Evolutionary conservation across 202 grass and related monocot species (phyloP).

Genomic region (Cymbopogon flexuosus): DNA sequence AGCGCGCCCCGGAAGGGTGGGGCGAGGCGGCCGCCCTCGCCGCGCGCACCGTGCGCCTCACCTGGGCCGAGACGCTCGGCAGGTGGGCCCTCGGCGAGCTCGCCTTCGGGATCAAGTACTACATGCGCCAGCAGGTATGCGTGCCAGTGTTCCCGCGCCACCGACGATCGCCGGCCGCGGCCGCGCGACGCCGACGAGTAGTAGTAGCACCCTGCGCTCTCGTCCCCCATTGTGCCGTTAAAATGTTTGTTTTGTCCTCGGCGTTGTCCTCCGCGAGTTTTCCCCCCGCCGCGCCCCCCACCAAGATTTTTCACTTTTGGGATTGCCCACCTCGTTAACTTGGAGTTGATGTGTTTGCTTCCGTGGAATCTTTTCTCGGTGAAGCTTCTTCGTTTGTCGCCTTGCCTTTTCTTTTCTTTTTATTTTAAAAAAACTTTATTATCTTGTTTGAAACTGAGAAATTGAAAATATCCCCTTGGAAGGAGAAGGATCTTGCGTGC

Average conservation of each 20-base stretch:
- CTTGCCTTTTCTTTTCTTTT: constrained; percentile 3
- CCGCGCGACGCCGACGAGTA: background rate
- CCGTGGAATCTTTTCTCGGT: background rate
- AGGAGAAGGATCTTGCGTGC: background rate
- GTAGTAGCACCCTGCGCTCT: background rate
- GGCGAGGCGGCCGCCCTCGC: constrained; percentile 38
- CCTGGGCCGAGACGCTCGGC: constrained; percentile 71
- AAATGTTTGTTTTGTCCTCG: background rate
- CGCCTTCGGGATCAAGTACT: constrained; percentile 82
- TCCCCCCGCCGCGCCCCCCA: too few species aligned
- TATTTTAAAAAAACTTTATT: background rate
- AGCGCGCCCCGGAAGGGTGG: constrained; percentile 48
- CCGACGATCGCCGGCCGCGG: background rate
- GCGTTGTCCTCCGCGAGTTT: background rate
- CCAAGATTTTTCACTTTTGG: background rate
- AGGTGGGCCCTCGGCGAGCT: constrained; percentile 82
- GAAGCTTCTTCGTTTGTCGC: constrained; percentile 18
- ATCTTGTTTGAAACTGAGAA: background rate
- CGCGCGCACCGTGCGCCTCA: constrained; percentile 52
- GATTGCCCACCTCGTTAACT: background rate
- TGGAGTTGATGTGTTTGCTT: constrained; percentile 6
- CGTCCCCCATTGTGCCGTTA: background rate
- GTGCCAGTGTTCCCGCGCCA: background rate
- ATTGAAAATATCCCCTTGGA: background rate
- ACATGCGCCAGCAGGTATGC: constrained; percentile 75